phyloP scores from a whole-genome alignment of 129 eudicot species.

The Artemisia tridentata region DNA sequence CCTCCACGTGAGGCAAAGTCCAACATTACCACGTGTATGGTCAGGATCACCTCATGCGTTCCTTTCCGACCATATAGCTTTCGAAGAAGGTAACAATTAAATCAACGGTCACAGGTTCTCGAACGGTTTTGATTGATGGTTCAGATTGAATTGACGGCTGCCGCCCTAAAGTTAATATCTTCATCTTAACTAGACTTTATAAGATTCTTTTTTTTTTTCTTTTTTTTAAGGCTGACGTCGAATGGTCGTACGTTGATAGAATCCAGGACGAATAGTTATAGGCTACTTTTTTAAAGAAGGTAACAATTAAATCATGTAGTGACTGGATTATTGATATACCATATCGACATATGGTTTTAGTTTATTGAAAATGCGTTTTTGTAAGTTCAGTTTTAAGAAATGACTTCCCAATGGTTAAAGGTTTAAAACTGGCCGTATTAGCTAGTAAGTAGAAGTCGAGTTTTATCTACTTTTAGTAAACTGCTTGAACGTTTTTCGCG shows the following conservation, averaged over 20 bases:
- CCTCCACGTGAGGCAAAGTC: slow-evolving; percentile 36
- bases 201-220: slow-evolving; percentile 7
- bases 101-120: slow-evolving; percentile 46
- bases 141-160: slow-evolving; percentile 51
- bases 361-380: neutral
- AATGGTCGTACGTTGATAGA: slow-evolving; percentile 21
- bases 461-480: too few relatives aligned
- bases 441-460: too few relatives aligned
- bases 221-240: slow-evolving; percentile 24
- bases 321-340: neutral
- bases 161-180: slow-evolving; percentile 53
- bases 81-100: slow-evolving; percentile 26
- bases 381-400: neutral
- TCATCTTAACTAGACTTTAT: slow-evolving; percentile 18
- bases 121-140: slow-evolving; percentile 43
- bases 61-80: slow-evolving; percentile 29
- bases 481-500: too few relatives aligned
- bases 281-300: slow-evolving; percentile 6
- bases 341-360: neutral
- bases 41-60: slow-evolving; percentile 5
- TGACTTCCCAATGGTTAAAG: too few relatives aligned
- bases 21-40: slow-evolving; percentile 38
- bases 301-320: too few relatives aligned
- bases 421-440: too few relatives aligned
- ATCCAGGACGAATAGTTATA: slow-evolving; percentile 21